phyloP scores from a whole-genome alignment of 345 rosid species.

The Dovyalis caffra region DNA sequence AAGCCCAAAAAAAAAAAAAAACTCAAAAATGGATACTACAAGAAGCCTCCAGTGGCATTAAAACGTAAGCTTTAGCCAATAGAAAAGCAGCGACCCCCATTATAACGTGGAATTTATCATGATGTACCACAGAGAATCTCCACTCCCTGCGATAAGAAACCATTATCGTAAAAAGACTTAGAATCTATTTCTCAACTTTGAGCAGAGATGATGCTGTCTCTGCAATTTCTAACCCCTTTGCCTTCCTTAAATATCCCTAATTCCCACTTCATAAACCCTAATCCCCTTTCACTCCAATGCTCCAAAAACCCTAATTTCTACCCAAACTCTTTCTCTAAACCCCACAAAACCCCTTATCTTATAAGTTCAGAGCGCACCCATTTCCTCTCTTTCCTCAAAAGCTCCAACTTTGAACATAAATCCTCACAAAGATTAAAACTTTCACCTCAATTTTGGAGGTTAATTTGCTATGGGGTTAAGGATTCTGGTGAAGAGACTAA shows the following conservation, averaged over 20 bases:
- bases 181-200: not conserved
- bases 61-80: not conserved
- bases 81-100: not conserved
- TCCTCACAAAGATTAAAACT: slow-evolving; percentile 2
- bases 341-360: slow-evolving; percentile 4
- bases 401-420: slow-evolving; percentile 10
- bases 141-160: not conserved
- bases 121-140: not conserved
- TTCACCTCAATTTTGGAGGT: slow-evolving; percentile 16
- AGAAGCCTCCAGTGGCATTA: too few relatives aligned
- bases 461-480: slow-evolving; percentile 41
- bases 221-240: slow-evolving; percentile 26
- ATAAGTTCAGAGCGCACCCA: slow-evolving; percentile 5
- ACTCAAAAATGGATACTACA: too few relatives aligned
- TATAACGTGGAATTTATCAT: too few relatives aligned
- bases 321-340: slow-evolving; percentile 2
- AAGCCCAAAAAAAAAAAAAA: too few relatives aligned
- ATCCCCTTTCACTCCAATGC: not conserved
- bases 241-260: slow-evolving; percentile 29
- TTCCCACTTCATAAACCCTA: slow-evolving; percentile 11
- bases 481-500: slow-evolving; percentile 52
- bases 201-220: slow-evolving; percentile 34
- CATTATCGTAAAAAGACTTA: too few relatives aligned
- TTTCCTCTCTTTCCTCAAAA: slow-evolving; percentile 10
- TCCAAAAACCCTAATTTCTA: slow-evolving; percentile 8